phyloP scores from a whole-genome alignment of 176 grass and related monocot genomes.

The Triticum turgidum region DNA sequence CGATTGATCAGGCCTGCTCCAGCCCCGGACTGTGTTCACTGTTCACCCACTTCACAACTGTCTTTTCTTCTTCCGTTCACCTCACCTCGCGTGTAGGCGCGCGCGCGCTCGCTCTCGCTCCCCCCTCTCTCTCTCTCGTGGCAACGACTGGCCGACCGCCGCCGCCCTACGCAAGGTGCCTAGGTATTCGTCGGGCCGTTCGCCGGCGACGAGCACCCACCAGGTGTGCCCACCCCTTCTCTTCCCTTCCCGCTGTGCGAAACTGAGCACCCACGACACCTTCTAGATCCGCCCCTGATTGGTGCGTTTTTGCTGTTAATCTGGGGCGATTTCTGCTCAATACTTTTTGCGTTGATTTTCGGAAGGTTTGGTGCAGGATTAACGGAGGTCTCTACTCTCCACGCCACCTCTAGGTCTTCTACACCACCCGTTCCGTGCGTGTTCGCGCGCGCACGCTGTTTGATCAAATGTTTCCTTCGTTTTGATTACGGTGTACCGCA shows the following conservation, averaged over 20 bases:
- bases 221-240: background rate
- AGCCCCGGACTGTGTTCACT: no score
- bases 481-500: constrained; percentile 1
- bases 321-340: background rate
- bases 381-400: background rate
- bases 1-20: no score
- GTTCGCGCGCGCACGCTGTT: background rate
- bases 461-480: background rate
- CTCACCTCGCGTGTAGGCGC: no score
- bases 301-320: background rate
- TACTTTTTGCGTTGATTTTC: background rate
- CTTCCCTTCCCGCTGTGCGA: background rate
- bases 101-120: background rate
- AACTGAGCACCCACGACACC: background rate
- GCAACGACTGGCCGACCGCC: background rate
- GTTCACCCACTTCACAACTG: no score
- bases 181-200: background rate
- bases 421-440: background rate
- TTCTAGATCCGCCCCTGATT: background rate
- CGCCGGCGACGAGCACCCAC: background rate
- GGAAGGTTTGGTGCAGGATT: background rate
- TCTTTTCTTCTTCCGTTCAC: background rate
- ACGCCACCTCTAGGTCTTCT: background rate
- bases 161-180: background rate
- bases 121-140: background rate